Evolutionary conservation across 495 filamentous ascomycete species (phyloP), one percentile per base, ranked within the genome.

Genomic region (Platismatia glauca): DNA sequence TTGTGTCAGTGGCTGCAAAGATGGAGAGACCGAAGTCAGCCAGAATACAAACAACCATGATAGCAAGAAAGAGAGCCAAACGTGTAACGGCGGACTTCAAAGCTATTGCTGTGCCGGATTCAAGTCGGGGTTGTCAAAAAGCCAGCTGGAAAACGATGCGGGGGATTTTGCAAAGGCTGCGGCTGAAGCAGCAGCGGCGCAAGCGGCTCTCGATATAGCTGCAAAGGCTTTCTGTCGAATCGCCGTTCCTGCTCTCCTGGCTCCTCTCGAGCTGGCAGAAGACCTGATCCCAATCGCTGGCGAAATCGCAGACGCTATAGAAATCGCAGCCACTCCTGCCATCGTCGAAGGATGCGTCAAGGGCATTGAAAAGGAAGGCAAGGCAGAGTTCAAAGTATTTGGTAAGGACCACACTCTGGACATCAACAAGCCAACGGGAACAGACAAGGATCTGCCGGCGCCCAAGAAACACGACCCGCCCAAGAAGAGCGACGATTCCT

Each of bases 181-280:
- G 13, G 69, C 69, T 31, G 66, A 71, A 34, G 27, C 68, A 22
- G 58, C 60, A n/a, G 69, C 69, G 29, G 65, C 62, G 55, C 60
- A 69, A 41, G 67, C 66, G 43, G 65, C 70, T 11, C 60, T 71
- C 5, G 70, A 70, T 46, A 50, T 70, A 44, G 70, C 68, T 39
- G 70, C 70, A 22, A 71, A 70, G 55, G 70, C 70, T 1, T 71
- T 71, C 55, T 71, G 70, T 58, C 41, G 70, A 16, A 44, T 71
- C 16, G 70, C 70, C 29, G 66, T 71, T 24, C 66, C 70, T 35
- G 70, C 66, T 29, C 39, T 69, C 12, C 64, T 71, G 15, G 64
- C 64, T 37, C 70, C 70, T 29, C 63, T 71, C 18, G 67, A 69
- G 44, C 24, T 64, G 18, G n/a, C 57, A n/a, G 67, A 69, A 46